These are phyloP conservation scores for Eutypa lata DNA, from an alignment of 2,329 filamentous ascomycete species.

Conservation along the genomic window DNA sequence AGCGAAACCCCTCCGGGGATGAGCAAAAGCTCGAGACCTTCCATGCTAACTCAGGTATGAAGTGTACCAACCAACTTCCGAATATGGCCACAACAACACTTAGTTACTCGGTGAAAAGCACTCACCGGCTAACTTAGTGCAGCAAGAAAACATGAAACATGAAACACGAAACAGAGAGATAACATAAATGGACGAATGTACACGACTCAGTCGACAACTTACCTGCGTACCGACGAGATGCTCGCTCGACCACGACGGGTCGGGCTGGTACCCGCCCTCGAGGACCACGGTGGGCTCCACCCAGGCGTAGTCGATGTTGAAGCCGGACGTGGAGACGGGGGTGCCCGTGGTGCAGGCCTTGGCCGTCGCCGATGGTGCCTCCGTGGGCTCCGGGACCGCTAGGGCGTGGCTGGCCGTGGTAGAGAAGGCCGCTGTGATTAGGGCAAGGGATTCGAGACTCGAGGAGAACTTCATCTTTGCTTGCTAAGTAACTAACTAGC, in stretches of 20 bases:
- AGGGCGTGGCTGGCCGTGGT: no score
- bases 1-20: background rate
- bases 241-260: conserved; percentile 19
- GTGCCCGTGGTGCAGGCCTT: conserved; percentile 20
- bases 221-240: conserved; percentile 26
- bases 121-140: no score
- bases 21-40: background rate
- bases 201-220: background rate
- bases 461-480: no score
- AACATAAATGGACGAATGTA: background rate
- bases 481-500: no score
- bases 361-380: conserved; percentile 3
- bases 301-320: conserved; percentile 25
- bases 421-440: no score
- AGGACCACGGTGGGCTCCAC: conserved; percentile 18
- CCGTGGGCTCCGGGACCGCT: conserved; percentile 1
- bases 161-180: background rate
- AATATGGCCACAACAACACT: no score
- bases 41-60: no score
- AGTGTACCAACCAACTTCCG: no score
- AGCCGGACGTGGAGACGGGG: conserved; percentile 25
- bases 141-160: no score
- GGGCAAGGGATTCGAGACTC: no score
- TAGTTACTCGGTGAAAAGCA: no score
- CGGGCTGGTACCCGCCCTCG: conserved; percentile 21